Base-by-base conservation (phyloP, 441 rosid species). In the Populus hybrid region DNA sequence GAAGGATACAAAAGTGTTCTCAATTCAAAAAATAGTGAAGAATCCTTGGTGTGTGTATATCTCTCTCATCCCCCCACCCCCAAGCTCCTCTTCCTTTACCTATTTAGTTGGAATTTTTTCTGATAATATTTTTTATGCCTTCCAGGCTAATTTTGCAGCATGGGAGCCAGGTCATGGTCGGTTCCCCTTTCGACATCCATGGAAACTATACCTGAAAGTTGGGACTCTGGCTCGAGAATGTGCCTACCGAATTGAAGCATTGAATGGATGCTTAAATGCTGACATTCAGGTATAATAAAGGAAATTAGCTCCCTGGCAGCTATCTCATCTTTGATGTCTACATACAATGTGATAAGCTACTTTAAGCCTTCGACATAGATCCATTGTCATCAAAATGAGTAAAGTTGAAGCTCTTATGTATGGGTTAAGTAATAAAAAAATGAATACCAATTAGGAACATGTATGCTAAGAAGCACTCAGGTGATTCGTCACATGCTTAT, bases 141-240 rank as follows among this genome's bases (percentile, higher is more conserved):
- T 30, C 11, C 81, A 90, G 97, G 93, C 93, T 9, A 90, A 89
- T 81, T 90, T 88, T 59, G 95, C 94, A 0, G 83, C 84, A 77
- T 93, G 98, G 98, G 32, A 30, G 32, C 32, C 32, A 30, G 32
- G 32, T 30, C 32, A 30, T 30, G 32, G 32, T 30, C 32, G 32
- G 32, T 30, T 30, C 32, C 32, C 32, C 3, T 30, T 30, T 30
- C 32, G 32, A 30, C 32, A 30, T 30, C 32, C 32, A 30, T 30
- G 32, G 32, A 30, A 30, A 30, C 32, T 30, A 30, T 30, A 30
- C 32, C 83, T 89, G 9, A 79, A 86, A 75, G 16, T 89, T n/a
- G 92, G 90, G 73, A 82, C 78, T 10, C 75, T 83, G 50, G 78
- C 80, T 23, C 85, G 90, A 0, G 78, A 85, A 40, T 88, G 92